Evolutionary conservation across 2,329 filamentous ascomycete species (phyloP), one percentile per base, ranked within the genome.

Genomic region (Calonectria pseudoturangicola): DNA sequence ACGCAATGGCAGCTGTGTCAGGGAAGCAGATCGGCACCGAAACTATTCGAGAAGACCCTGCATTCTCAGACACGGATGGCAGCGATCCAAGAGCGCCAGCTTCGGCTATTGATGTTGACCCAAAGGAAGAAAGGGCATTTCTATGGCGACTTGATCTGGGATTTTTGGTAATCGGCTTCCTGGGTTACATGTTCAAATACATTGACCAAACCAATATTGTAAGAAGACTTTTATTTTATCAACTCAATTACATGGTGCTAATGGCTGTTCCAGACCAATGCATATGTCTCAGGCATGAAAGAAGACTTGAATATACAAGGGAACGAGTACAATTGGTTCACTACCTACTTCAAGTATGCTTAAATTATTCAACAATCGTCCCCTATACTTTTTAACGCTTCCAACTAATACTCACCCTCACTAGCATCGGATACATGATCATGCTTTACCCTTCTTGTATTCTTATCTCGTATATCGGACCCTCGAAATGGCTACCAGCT

Each of bases 191-290:
- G 56, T 62, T 62, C 39, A 62, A 62, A 15, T 62, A 62, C 39
- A 62, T 62, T 45, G 56, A 62, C 56, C 56, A 62, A 45, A 62
- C 56, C 8, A 62, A 62, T 45, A 62, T 62, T 18, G 56, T 62
- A 30, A 27, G 56, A 15, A 25, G 16, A 27, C 13, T 30, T 30
- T 10, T 12, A 9, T 13, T 4, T 4, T 1, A 1, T 2, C 45
- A 5, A 3, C 6, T 30, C 10, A n/a, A 13, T 4, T 60, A 5
- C 39, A 27, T 43, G 18, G 6, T 45, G 30, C 56, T 62, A 2
- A 62, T 21, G 15, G 3, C 8, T 18, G 9, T 16, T 18, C 21
- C 8, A 62, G 56, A 62, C 21, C 39, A 62, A 62, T 45, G 56
- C 56, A 30, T 62, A 62, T 45, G 56, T 62, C 43, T 62, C 56